These are phyloP conservation scores for Colletotrichum abscissum DNA, from an alignment of 2,329 filamentous ascomycete species.

Conservation along the genomic window DNA sequence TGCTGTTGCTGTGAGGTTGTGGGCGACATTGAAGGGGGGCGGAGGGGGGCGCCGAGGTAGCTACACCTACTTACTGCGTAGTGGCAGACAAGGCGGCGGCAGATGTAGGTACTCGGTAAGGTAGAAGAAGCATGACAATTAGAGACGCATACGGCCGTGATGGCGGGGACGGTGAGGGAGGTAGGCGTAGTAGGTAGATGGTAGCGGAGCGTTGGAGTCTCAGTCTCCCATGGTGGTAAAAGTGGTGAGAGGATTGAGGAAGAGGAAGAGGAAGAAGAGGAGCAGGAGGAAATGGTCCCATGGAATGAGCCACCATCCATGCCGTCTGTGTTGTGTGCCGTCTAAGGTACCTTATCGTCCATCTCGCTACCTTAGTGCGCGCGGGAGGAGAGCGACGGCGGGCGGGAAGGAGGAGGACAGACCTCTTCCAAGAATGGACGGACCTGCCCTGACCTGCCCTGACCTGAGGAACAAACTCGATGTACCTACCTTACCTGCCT, in stretches of 20 bases:
- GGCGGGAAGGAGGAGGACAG: background rate
- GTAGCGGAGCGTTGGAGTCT: background rate
- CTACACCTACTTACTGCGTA: background rate
- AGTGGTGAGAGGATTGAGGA: background rate
- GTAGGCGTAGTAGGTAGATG: background rate
- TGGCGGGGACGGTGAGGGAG: background rate
- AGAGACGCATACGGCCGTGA: conserved; percentile 22
- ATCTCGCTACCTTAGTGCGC: background rate
- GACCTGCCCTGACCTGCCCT: too few relatives aligned
- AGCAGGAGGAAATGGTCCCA: too few relatives aligned
- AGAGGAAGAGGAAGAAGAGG: too few relatives aligned
- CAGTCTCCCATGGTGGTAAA: background rate
- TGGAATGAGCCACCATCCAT: too few relatives aligned
- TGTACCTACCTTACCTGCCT: too few relatives aligned
- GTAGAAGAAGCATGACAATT: background rate
- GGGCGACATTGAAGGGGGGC: background rate
- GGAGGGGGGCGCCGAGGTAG: background rate
- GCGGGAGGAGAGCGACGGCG: background rate
- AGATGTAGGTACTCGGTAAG: too few relatives aligned
- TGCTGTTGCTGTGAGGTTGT: background rate
- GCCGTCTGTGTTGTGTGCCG: too few relatives aligned
- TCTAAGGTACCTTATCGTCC: background rate
- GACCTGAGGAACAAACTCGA: background rate
- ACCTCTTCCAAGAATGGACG: too few relatives aligned
- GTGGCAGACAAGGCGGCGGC: background rate